Evolutionary conservation across 805 yeast genomes (phyloP).

Genomic region (Kodamaea kaohsiungensis): DNA sequence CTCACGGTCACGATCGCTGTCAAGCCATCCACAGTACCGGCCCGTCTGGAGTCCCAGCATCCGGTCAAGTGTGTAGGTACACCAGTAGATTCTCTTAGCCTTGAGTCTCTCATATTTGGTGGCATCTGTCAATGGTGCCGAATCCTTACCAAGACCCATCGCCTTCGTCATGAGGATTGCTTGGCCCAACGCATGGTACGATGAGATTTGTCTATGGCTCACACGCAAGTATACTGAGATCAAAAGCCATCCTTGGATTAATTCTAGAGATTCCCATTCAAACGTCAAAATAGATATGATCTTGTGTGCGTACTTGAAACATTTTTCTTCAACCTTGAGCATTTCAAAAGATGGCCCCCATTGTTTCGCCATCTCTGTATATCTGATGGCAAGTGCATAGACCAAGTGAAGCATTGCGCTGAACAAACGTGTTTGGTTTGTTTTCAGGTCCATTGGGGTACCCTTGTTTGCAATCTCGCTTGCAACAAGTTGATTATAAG

Average conservation of each 20-base stretch:
- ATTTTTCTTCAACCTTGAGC: constrained; percentile 32
- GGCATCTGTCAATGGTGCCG: constrained; percentile 20
- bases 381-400: constrained; percentile 52
- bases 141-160: constrained; percentile 35
- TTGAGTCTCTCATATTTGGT: constrained; percentile 46
- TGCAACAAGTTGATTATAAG: constrained; percentile 16
- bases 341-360: constrained; percentile 29
- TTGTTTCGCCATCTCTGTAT: constrained; percentile 41
- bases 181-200: constrained; percentile 31
- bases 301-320: constrained; percentile 35
- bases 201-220: constrained; percentile 41
- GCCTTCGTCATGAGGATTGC: constrained; percentile 39
- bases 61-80: constrained; percentile 55
- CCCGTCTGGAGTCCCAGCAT: constrained; percentile 56
- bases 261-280: constrained; percentile 46
- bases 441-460: constrained; percentile 15
- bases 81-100: constrained; percentile 55
- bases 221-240: constrained; percentile 37
- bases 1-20: constrained; percentile 35
- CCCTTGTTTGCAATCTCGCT: constrained; percentile 10
- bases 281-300: constrained; percentile 34
- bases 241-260: constrained; percentile 43
- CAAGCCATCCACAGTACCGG: constrained; percentile 37
- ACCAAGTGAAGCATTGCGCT: constrained; percentile 52
- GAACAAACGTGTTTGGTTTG: constrained; percentile 47